Percentiles rank a stretch among this genome's conserved stretches.
Conservation (phyloP, 441 rosid species). For the Arabidopsis hybrid region DNA sequence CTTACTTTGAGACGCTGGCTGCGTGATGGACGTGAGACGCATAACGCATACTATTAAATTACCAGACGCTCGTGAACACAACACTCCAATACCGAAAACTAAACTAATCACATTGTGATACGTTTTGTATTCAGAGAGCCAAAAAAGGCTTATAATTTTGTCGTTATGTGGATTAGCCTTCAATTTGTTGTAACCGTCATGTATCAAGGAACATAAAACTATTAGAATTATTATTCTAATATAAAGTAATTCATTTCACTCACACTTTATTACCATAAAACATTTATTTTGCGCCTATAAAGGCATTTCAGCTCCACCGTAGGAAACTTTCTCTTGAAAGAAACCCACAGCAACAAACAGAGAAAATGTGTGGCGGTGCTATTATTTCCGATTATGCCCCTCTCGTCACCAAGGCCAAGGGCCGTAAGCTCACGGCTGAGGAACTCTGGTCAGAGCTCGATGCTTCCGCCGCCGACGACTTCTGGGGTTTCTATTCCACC, state of each 20-base stretch:
- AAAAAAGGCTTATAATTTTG: not conserved
- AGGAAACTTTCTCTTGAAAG: slow-evolving; percentile 17
- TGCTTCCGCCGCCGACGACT: slow-evolving; percentile 47
- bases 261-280: slow-evolving; percentile 7
- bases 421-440: slow-evolving; percentile 54
- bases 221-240: not conserved
- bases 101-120: slow-evolving; percentile 7
- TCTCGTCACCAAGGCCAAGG: slow-evolving; percentile 47
- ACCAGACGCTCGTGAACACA: slow-evolving; percentile 38
- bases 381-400: slow-evolving; percentile 55
- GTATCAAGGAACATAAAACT: slow-evolving; percentile 17
- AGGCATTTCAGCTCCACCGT: slow-evolving; percentile 16
- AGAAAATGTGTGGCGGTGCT: slow-evolving; percentile 78
- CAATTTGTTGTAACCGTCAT: slow-evolving; percentile 34
- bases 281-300: slow-evolving; percentile 1
- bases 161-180: slow-evolving; percentile 18
- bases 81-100: slow-evolving; percentile 26
- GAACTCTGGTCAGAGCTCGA: slow-evolving; percentile 79
- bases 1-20: slow-evolving; percentile 3
- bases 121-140: slow-evolving; percentile 14
- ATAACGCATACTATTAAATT: not conserved
- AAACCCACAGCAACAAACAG: slow-evolving; percentile 2
- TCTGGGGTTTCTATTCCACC: slow-evolving; percentile 51
- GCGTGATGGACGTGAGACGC: slow-evolving; percentile 11
- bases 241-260: not conserved